Evolutionary conservation across 2,329 filamentous ascomycete genomes (phyloP).

Genomic region (Nothophaeocryptopus gaeumannii): DNA sequence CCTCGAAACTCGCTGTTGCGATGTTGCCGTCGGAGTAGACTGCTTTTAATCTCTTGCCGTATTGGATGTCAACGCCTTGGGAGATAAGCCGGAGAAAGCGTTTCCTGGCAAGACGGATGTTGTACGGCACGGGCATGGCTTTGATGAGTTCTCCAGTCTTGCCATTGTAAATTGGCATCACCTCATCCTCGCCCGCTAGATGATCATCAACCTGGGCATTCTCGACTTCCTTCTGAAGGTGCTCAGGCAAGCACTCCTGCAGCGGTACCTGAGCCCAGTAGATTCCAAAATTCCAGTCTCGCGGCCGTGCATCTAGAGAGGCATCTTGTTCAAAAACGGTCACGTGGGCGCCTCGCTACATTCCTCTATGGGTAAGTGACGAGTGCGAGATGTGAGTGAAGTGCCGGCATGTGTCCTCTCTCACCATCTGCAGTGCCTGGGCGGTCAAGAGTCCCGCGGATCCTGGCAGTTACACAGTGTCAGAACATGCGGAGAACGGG

Average conservation of each 20-base stretch:
- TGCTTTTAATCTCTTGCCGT: constrained; percentile 10
- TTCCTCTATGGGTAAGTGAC: neutral
- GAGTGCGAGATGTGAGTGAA: neutral
- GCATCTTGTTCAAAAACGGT: constrained; percentile 20
- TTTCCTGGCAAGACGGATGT: constrained; percentile 20
- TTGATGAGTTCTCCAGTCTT: constrained; percentile 16
- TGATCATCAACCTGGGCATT: constrained; percentile 20
- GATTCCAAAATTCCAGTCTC: constrained; percentile 22
- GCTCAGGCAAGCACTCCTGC: constrained; percentile 18
- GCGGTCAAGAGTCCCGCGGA: constrained; percentile 21
- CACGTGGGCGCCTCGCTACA: constrained; percentile 17
- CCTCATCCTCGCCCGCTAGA: constrained; percentile 16
- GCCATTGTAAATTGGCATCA: constrained; percentile 21
- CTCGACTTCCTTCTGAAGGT: constrained; percentile 16
- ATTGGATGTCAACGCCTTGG: constrained; percentile 16
- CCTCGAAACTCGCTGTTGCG: constrained; percentile 26
- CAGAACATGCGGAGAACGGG: neutral
- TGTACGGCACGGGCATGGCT: constrained; percentile 16
- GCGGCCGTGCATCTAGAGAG: constrained; percentile 14
- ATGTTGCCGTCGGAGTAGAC: constrained; percentile 12
- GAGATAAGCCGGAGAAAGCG: constrained; percentile 18
- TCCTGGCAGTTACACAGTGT: constrained; percentile 9
- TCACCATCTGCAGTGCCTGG: constrained; percentile 20
- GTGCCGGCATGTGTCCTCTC: neutral
- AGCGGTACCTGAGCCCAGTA: constrained; percentile 22